phyloP scores from a whole-genome alignment of 2,329 filamentous ascomycete genomes.

The Penicillium olsonii region DNA sequence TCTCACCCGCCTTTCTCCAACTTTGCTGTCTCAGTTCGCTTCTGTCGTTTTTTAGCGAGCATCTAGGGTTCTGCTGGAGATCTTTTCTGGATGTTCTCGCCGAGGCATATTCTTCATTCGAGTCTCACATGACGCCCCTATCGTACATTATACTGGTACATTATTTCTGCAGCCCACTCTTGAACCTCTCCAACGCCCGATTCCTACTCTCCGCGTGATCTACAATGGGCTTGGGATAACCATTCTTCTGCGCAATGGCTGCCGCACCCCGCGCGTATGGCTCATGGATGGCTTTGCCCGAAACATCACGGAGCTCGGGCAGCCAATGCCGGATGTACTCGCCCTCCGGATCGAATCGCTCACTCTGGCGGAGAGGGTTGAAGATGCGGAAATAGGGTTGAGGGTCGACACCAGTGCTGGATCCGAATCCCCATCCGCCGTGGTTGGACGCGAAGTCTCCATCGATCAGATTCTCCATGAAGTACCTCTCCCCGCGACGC shows the following conservation, averaged over 20 bases:
- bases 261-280: conserved; percentile 70
- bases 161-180: conserved; percentile 49
- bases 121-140: too few species aligned
- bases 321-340: conserved; percentile 83
- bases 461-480: conserved; percentile 79
- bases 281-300: conserved; percentile 74
- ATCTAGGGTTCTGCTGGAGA: neutral
- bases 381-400: conserved; percentile 92
- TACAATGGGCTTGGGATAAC: conserved; percentile 75
- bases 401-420: conserved; percentile 74
- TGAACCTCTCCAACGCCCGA: conserved; percentile 69
- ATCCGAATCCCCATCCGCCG: conserved; percentile 67
- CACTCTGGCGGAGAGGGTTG: conserved; percentile 80
- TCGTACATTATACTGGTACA: conserved; percentile 1
- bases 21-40: neutral
- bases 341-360: conserved; percentile 79
- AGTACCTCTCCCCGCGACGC: conserved; percentile 77
- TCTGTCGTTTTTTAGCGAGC: neutral
- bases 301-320: conserved; percentile 66
- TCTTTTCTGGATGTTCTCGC: too few species aligned
- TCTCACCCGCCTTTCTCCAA: conserved; percentile 11
- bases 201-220: conserved; percentile 70
- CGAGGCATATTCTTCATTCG: too few species aligned
- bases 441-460: conserved; percentile 81
- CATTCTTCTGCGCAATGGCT: conserved; percentile 61